phyloP scores from a whole-genome alignment of 1,284 basidiomycete species.

The Singerocomus inundabilis region DNA sequence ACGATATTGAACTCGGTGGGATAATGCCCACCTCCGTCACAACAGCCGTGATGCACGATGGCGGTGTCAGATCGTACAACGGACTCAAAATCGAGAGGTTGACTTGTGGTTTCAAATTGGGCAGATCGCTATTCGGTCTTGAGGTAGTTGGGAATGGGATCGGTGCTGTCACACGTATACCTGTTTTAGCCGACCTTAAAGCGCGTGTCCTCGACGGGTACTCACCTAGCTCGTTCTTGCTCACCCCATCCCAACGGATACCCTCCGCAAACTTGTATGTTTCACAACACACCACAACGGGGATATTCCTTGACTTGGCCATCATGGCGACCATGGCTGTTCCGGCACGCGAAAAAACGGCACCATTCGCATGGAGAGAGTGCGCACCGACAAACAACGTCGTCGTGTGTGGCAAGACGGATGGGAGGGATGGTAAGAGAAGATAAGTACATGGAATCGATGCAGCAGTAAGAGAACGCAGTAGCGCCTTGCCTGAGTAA shows the following conservation, averaged over 20 bases:
- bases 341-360: conserved; percentile 91
- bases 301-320: conserved; percentile 85
- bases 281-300: conserved; percentile 96
- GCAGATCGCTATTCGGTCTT: conserved; percentile 1
- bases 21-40: conserved; percentile 94
- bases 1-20: conserved; percentile 81
- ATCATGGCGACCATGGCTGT: conserved; percentile 97
- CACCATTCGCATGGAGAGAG: conserved; percentile 92
- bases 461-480: conserved; percentile 69
- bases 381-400: conserved; percentile 92
- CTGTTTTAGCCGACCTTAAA: conserved; percentile 7
- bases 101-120: conserved; percentile 23
- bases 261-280: conserved; percentile 98
- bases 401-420: conserved; percentile 77
- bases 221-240: conserved; percentile 91
- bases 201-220: background rate
- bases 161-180: conserved; percentile 17
- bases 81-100: conserved; percentile 79
- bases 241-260: conserved; percentile 92
- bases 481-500: conserved; percentile 70
- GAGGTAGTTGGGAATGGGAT: conserved; percentile 31
- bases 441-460: conserved; percentile 90
- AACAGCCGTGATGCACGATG: conserved; percentile 88
- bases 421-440: conserved; percentile 84
- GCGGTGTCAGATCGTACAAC: conserved; percentile 90